Conservation (phyloP, 1,139 yeast genomes). For the Scheffersomyces segobiensis region DNA sequence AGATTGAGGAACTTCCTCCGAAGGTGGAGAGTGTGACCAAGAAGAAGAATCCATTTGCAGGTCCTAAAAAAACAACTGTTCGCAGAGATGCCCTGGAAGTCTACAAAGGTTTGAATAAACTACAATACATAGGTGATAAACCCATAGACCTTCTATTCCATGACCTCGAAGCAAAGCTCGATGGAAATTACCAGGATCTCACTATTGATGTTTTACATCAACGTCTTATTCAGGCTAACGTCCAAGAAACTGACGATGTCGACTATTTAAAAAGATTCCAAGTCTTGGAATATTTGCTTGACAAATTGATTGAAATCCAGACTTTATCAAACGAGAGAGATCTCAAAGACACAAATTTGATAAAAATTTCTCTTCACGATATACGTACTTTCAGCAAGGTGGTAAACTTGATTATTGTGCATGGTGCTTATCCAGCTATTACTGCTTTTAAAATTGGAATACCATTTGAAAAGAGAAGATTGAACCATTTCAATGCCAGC, state of each 20-base stretch:
- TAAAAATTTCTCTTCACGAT: conserved; percentile 81
- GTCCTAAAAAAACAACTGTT: conserved; percentile 30
- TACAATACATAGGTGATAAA: conserved; percentile 27
- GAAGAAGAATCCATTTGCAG: conserved; percentile 35
- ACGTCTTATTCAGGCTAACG: conserved; percentile 3
- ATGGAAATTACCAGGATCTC: conserved; percentile 27
- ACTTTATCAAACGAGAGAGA: conserved; percentile 20
- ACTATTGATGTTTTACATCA: conserved; percentile 16
- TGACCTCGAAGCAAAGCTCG: conserved; percentile 26
- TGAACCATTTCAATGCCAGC: conserved; percentile 42
- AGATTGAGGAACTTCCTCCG: conserved; percentile 21
- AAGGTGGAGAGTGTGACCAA: conserved; percentile 1
- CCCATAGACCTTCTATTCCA: conserved; percentile 41
- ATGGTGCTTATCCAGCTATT: conserved; percentile 70
- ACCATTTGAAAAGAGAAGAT: conserved; percentile 60
- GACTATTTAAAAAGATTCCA: conserved; percentile 15
- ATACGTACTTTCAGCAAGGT: conserved; percentile 70
- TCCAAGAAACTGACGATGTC: neutral
- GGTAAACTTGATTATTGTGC: conserved; percentile 62
- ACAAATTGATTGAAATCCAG: conserved; percentile 38
- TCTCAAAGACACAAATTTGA: conserved; percentile 37
- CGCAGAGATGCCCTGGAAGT: conserved; percentile 35
- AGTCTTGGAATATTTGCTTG: conserved; percentile 31
- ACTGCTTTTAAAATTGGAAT: conserved; percentile 58
- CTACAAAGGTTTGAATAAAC: conserved; percentile 39